phyloP scores from a whole-genome alignment of 805 yeast species.

The Limtongia smithiae region DNA sequence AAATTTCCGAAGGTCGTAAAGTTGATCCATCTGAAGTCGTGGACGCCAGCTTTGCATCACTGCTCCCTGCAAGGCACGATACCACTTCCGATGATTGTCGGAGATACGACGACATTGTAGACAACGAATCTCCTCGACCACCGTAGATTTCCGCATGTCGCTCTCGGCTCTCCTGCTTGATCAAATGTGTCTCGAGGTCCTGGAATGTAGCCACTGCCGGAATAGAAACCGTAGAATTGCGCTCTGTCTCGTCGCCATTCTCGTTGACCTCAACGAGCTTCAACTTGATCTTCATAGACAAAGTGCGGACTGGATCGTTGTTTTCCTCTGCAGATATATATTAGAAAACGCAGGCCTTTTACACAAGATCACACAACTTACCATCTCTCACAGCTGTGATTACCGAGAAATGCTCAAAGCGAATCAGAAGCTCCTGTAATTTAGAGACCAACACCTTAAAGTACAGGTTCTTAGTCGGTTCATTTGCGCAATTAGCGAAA shows the following conservation, averaged over 20 bases:
- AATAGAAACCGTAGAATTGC: conserved; percentile 41
- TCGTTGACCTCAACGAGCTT: conserved; percentile 46
- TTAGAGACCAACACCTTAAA: conserved; percentile 50
- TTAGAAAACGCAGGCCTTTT: too few species aligned
- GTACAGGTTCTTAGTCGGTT: conserved; percentile 32
- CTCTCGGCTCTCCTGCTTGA: conserved; percentile 33
- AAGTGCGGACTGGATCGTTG: conserved; percentile 32
- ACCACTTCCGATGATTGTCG: too few species aligned
- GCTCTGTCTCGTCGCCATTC: conserved; percentile 29
- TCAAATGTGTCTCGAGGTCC: conserved; percentile 46
- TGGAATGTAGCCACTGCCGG: conserved; percentile 53
- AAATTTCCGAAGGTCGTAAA: too few species aligned
- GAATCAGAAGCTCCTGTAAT: conserved; percentile 67
- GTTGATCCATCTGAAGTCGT: too few species aligned
- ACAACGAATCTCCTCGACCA: too few species aligned
- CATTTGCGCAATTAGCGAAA: conserved; percentile 34
- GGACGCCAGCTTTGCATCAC: too few species aligned
- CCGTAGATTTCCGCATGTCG: background rate
- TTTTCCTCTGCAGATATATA: conserved; percentile 6
- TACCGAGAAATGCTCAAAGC: conserved; percentile 71
- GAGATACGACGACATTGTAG: too few species aligned
- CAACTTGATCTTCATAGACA: conserved; percentile 69
- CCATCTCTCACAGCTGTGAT: conserved; percentile 44
- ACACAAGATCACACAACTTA: conserved; percentile 1
- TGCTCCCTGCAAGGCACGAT: too few species aligned